A percentile compares a stretch with the other conserved stretches of the same genome.
Conservation (phyloP, 129 eudicot species). For the Flaveria bidentis region DNA sequence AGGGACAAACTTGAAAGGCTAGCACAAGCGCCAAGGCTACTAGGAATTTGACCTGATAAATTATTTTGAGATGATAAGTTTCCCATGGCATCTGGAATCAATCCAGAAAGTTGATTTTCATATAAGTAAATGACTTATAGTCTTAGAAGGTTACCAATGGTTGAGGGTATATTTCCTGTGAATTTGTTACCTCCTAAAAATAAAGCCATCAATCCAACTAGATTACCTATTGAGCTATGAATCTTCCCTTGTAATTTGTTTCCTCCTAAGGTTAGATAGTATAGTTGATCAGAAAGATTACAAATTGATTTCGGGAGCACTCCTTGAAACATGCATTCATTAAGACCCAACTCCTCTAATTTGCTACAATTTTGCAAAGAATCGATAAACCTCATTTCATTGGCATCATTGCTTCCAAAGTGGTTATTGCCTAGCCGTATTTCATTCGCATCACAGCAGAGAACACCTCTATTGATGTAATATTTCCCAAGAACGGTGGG, state of each 20-base stretch:
- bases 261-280: background rate
- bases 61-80: constrained; percentile 16
- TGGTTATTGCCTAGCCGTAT: background rate
- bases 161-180: background rate
- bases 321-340: background rate
- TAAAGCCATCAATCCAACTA: background rate
- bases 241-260: constrained; percentile 3
- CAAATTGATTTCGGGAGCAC: background rate
- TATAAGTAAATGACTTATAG: background rate
- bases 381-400: constrained; percentile 12
- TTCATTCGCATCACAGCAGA: rapidly evolving
- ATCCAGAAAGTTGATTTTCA: constrained; percentile 3
- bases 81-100: background rate
- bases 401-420: background rate
- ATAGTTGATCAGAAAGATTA: background rate
- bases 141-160: constrained; percentile 12
- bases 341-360: background rate
- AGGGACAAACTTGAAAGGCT: background rate
- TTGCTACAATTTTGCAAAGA: background rate
- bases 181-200: background rate
- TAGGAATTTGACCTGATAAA: constrained; percentile 9
- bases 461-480: background rate
- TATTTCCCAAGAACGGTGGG: constrained; percentile 17
- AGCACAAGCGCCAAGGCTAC: background rate
- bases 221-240: background rate